Evolutionary conservation across 441 rosid genomes (phyloP).

Genomic region (Raphanus hybrid): DNA sequence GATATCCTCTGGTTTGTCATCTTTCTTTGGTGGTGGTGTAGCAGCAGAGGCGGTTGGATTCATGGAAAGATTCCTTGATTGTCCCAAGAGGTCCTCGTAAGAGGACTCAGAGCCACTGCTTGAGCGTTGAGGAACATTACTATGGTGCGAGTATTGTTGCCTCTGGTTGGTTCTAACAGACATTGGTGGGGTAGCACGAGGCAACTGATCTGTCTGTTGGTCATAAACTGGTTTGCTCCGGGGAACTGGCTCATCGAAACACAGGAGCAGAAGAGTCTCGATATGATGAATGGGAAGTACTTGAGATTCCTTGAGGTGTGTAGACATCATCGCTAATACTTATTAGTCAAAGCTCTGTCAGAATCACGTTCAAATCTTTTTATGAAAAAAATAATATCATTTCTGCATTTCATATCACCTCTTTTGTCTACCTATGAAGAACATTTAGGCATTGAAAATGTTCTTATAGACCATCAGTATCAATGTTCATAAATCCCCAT

Average conservation of each 20-base stretch:
- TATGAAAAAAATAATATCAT: background rate
- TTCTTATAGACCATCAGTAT: too few relatives aligned
- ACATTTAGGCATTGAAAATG: too few relatives aligned
- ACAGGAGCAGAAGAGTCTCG: constrained; percentile 48
- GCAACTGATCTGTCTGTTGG: constrained; percentile 63
- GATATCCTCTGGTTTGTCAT: constrained; percentile 86
- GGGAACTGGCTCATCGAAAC: constrained; percentile 60
- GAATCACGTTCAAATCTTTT: background rate
- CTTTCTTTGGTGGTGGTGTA: constrained; percentile 51
- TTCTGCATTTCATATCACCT: too few relatives aligned
- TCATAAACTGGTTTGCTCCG: constrained; percentile 72
- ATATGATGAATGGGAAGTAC: constrained; percentile 51
- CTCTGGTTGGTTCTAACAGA: constrained; percentile 75
- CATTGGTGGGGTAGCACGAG: constrained; percentile 91
- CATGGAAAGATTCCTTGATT: constrained; percentile 72
- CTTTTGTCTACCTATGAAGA: too few relatives aligned
- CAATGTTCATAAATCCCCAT: too few relatives aligned
- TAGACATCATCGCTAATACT: constrained; percentile 47
- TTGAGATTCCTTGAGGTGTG: constrained; percentile 56
- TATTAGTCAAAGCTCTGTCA: background rate
- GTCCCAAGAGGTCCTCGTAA: constrained; percentile 63
- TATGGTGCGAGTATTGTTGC: constrained; percentile 75
- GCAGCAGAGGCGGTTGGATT: constrained; percentile 48
- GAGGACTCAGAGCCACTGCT: constrained; percentile 68
- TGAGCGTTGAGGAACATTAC: constrained; percentile 50